Percentiles rank a stretch among this genome's conserved stretches.
Evolutionary conservation across 257 asterid species (phyloP).

Genomic region (Anisodus acutangulus): DNA sequence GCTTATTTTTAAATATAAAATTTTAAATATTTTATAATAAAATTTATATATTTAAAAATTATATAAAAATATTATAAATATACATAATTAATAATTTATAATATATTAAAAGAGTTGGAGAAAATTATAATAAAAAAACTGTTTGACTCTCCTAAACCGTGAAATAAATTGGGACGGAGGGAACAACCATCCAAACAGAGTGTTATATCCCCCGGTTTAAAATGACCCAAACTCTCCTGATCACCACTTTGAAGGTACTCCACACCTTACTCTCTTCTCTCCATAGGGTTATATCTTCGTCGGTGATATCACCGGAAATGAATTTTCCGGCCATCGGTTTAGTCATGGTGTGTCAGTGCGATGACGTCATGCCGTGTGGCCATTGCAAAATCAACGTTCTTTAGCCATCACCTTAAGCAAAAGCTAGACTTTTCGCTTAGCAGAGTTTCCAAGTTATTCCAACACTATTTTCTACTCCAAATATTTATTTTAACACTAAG

Average conservation of each 20-base stretch:
- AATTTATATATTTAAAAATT: no score
- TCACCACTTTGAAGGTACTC: background rate
- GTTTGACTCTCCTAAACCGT: no score
- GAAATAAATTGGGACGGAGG: no score
- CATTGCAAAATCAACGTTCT: background rate
- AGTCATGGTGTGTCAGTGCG: slow-evolving; percentile 38
- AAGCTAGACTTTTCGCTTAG: slow-evolving; percentile 40
- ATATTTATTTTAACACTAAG: slow-evolving; percentile 31
- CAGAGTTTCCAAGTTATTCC: slow-evolving; percentile 59
- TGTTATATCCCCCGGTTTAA: no score
- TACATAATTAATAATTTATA: no score
- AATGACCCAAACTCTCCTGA: no score
- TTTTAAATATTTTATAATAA: no score
- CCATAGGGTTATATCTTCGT: background rate
- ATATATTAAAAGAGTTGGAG: no score
- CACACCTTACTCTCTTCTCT: background rate
- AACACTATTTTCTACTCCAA: slow-evolving; percentile 33
- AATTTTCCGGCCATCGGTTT: slow-evolving; percentile 41
- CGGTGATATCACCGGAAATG: slow-evolving; percentile 38
- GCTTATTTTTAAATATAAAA: no score
- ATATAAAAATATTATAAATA: no score
- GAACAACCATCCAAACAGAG: no score
- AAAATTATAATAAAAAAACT: no score
- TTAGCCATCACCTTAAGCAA: slow-evolving; percentile 45
- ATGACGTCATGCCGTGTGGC: slow-evolving; percentile 41